Conservation (phyloP, 1,284 basidiomycete species). For the Pseudozyma thailandica region DNA sequence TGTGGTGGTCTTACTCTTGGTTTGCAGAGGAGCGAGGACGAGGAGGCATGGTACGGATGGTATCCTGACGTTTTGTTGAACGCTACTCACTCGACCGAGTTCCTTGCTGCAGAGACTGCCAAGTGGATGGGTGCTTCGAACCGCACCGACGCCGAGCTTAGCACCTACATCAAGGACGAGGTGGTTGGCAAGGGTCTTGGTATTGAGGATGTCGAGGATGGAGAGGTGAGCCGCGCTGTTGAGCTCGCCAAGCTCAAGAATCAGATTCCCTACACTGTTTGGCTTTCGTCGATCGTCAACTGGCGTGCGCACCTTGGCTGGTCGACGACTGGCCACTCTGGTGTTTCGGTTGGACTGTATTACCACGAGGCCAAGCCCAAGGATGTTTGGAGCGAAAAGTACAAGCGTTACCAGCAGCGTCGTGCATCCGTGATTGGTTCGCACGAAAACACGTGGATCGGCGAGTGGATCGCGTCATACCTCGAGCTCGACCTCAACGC, state of each 20-base stretch:
- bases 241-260: conserved; percentile 42
- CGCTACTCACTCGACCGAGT: conserved; percentile 62
- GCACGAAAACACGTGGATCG: conserved; percentile 63
- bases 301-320: conserved; percentile 59
- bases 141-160: conserved; percentile 55
- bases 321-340: conserved; percentile 54
- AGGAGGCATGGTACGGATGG: conserved; percentile 50
- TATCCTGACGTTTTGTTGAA: conserved; percentile 60
- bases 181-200: conserved; percentile 49
- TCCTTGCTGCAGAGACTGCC: conserved; percentile 46
- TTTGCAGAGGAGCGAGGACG: conserved; percentile 47
- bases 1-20: conserved; percentile 63
- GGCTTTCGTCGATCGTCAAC: conserved; percentile 52
- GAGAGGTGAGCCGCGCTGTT: conserved; percentile 45
- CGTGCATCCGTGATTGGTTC: conserved; percentile 38
- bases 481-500: conserved; percentile 47
- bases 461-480: conserved; percentile 43
- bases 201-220: conserved; percentile 50
- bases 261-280: conserved; percentile 41
- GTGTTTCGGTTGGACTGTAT: conserved; percentile 55
- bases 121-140: conserved; percentile 53
- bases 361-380: conserved; percentile 42
- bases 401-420: conserved; percentile 25
- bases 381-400: conserved; percentile 20
- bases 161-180: conserved; percentile 45